phyloP scores from a whole-genome alignment of 2,329 filamentous ascomycete genomes.

The Aspergillus fumigatiaffinis region DNA sequence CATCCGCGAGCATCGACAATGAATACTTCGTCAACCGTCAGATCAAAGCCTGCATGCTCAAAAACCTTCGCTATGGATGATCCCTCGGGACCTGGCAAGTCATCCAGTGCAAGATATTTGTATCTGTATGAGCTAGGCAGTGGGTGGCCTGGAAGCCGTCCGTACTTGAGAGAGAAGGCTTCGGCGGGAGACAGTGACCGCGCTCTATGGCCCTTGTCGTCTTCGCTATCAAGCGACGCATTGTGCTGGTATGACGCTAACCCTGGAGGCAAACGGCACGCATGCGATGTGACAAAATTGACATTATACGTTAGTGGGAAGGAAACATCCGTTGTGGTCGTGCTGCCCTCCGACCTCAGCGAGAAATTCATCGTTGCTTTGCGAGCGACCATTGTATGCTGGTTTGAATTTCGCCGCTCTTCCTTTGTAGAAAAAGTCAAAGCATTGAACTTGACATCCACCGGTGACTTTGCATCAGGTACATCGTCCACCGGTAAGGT shows the following conservation, averaged over 20 bases:
- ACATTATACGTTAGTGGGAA: constrained; percentile 49
- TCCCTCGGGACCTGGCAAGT: constrained; percentile 13
- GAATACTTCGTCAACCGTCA: constrained; percentile 21
- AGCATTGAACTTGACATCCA: constrained; percentile 19
- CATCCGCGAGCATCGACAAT: constrained; percentile 36
- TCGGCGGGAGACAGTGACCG: constrained; percentile 5
- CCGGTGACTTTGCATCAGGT: constrained; percentile 2
- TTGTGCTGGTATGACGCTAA: constrained; percentile 14
- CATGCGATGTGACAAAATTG: constrained; percentile 53
- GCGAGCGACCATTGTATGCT: constrained; percentile 16
- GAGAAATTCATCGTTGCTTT: constrained; percentile 27
- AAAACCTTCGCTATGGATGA: constrained; percentile 5
- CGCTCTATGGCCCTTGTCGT: background rate
- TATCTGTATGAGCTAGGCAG: constrained; percentile 35
- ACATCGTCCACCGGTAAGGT: constrained; percentile 34
- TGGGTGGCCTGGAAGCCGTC: constrained; percentile 35
- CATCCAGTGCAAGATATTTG: constrained; percentile 28
- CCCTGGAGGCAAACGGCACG: constrained; percentile 46
- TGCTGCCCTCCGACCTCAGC: constrained; percentile 11
- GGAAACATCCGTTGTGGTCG: constrained; percentile 19
- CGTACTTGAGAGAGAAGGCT: constrained; percentile 1
- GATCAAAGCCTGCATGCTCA: background rate
- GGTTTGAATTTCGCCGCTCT: constrained; percentile 9
- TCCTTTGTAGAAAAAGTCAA: constrained; percentile 23
- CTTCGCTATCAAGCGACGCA: background rate